Evolutionary conservation across 495 filamentous ascomycete species (phyloP), one percentile per base, ranked within the genome.

Genomic region (Podospora fimiseda): DNA sequence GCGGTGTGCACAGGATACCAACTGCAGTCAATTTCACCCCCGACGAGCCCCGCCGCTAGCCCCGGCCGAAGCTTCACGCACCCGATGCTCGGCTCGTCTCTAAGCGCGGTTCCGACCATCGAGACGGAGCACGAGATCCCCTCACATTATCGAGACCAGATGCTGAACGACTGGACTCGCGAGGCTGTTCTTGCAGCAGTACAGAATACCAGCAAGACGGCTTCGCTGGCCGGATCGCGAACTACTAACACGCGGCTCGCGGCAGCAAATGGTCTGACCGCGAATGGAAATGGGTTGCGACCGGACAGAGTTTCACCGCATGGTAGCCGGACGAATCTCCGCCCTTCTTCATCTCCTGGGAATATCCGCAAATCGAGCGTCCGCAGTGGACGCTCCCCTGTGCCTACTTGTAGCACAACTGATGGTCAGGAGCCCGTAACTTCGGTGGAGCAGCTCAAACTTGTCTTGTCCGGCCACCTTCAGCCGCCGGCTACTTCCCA

Each of bases 371-470:
- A 76, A 42, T 60, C 68, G 2, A 75, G 72, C 50, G 47, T 72
- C 38, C 72, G 70, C 27, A 77, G 73, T 56, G 68, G 65, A 24
- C 59, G 62, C 21, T 82, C 84, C 0, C 74, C 71, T 22, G 72
- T 77, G 15, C 74, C 74, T 15, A 69, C 72, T 23, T n/a, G n/a
- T n/a, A 78, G 74, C 24, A 78, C 74, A 55, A 75, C 75, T 44
- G 83, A 83, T 23, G 81, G 72, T 61, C 68, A 81, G 52, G 83
- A 79, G 22, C 65, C 57, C 16, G 84, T 89, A 9, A 81, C 90
- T n/a, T 84, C 86, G 33, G 84, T 95, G n/a, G 89, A 90, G 51
- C 89, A 95, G 59, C 74, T 96, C 53, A 91, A 90, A 65, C 80
- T 82, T 44, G 86, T 84, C 19, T 76, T 88, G 14, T 82, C 81